Evolutionary conservation across 176 grass and related monocot species (phyloP), one percentile per base, ranked within the genome.

Genomic region (Olyra latifolia): DNA sequence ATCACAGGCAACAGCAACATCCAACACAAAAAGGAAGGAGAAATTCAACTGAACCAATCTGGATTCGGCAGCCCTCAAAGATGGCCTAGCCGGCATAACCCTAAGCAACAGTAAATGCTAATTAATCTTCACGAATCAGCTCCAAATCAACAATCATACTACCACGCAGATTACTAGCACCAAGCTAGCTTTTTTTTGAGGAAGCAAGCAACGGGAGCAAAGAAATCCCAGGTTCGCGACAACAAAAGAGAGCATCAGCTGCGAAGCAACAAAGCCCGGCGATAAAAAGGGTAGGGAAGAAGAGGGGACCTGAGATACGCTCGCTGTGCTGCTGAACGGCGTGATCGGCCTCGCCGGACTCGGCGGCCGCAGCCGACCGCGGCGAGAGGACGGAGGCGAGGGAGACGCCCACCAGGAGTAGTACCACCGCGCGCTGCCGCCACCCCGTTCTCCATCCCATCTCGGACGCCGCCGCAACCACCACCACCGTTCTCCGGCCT

Each of bases 281-380:
- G 28, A 83, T 27, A 32, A 17, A 66, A 22, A 24, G 3, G 49
- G 62, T 20, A 16, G 43, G 14, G 20, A 53, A 35, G 17, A 27
- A 44, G 4, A 3, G 48, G 49, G 35, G 3, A 88, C 89, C 89
- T 81, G 81, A 91, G 82, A 89, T 89, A 71, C 87, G 82, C 66
- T 89, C 80, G 79, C 72, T 90, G 56, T 80, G 84, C 74, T 81
- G 85, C 70, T 78, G 82, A 29, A 80, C 71, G 1, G 45, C 55
- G 38, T 71, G 82, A 9, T 65, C 82, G 10, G 56, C 56, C 56
- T 89, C 87, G 42, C 61, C 81, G 23, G 83, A 71, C 29, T 69
- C 54, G 0, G 29, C 46, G 1, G 42, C 47, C 39, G 12, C 78
- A 7, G 38, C 76, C 14, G 40, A 23, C 12, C 40, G 35, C 54